Percentiles rank a stretch among this genome's conserved stretches.
phyloP scores from a whole-genome alignment of 345 rosid species.

The Balakata baccata region DNA sequence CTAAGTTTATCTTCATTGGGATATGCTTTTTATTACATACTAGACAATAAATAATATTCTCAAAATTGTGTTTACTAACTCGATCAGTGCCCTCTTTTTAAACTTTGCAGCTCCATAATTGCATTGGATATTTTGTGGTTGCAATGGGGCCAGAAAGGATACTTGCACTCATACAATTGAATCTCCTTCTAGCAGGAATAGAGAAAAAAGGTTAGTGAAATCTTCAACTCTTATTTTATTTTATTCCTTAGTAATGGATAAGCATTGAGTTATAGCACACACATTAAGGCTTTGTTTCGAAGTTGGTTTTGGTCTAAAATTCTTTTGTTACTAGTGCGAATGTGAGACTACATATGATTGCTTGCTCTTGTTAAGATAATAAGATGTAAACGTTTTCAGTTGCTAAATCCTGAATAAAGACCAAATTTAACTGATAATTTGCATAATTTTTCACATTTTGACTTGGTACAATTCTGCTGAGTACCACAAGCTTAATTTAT shows the following conservation, averaged over 20 bases:
- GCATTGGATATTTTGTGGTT: too few species aligned
- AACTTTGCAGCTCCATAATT: too few species aligned
- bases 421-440: neutral
- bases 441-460: neutral
- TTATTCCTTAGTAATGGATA: neutral
- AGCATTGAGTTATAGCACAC: neutral
- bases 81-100: too few species aligned
- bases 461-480: neutral
- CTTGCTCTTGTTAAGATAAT: neutral
- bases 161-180: too few species aligned
- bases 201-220: conserved; percentile 41
- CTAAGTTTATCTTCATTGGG: too few species aligned
- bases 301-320: neutral
- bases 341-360: conserved; percentile 1
- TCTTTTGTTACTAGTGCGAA: neutral
- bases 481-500: too few species aligned
- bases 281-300: neutral
- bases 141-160: too few species aligned
- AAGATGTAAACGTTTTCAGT: neutral
- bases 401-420: too few species aligned
- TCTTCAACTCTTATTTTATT: neutral
- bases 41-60: too few species aligned
- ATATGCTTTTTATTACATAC: too few species aligned
- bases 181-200: conserved; percentile 39
- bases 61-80: too few species aligned